These are phyloP conservation scores for Coriolopsis trogii DNA, from an alignment of 1,284 basidiomycete genomes.

Conservation along the genomic window DNA sequence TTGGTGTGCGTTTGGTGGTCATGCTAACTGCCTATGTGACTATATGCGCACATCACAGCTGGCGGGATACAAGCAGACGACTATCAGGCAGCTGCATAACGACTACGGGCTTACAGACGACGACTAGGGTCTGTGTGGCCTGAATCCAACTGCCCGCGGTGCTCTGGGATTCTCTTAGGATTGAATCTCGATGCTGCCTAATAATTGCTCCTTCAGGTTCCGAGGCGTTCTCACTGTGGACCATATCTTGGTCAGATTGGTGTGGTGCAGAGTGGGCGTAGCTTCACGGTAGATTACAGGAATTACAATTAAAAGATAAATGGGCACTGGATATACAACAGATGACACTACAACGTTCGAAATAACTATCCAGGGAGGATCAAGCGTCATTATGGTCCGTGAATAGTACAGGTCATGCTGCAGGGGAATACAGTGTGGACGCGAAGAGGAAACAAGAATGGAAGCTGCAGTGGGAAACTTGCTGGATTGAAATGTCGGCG, in stretches of 20 bases:
- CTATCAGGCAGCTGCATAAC: constrained; percentile 70
- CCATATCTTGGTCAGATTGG: background rate
- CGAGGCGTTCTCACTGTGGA: too few species aligned
- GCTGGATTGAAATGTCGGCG: too few species aligned
- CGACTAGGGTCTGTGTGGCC: constrained; percentile 37
- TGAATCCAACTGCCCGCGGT: too few species aligned
- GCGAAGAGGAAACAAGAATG: background rate
- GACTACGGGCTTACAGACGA: constrained; percentile 59
- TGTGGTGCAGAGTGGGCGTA: background rate
- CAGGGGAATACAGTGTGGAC: background rate
- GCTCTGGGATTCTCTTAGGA: too few species aligned
- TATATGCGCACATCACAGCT: constrained; percentile 45
- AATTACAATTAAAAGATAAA: background rate
- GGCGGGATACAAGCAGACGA: constrained; percentile 62
- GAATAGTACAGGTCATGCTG: background rate
- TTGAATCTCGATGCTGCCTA: too few species aligned
- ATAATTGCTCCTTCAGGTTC: too few species aligned
- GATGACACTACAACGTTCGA: constrained; percentile 1
- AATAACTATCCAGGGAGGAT: too few species aligned
- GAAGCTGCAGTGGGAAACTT: too few species aligned
- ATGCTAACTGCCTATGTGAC: constrained; percentile 19
- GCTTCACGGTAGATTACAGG: background rate
- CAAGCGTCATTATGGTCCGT: constrained; percentile 1
- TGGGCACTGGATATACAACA: constrained; percentile 11
- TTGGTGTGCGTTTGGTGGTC: background rate